Evolutionary conservation across 139 green algal genomes (phyloP).

Genomic region (Raphidocelis subcapitata): DNA sequence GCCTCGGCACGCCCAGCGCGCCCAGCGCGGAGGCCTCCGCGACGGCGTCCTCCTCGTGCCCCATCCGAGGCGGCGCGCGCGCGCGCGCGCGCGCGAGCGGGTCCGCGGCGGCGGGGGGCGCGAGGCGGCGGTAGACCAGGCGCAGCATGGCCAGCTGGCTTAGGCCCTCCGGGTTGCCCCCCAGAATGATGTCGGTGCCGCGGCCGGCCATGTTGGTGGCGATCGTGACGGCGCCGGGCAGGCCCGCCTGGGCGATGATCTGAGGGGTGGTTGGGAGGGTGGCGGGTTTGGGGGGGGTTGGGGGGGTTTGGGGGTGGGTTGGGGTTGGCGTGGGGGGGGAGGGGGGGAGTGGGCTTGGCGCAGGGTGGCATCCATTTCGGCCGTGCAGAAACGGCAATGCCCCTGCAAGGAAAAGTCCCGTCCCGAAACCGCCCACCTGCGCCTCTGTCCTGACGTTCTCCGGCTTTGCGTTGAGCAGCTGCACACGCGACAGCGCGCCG

Average conservation of each 20-base stretch:
- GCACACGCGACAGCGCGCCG: slow-evolving; percentile 1
- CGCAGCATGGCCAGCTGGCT: slow-evolving; percentile 41
- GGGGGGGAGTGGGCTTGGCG: too few species aligned
- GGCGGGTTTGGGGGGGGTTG: too few species aligned
- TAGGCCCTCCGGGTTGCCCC: slow-evolving; percentile 83
- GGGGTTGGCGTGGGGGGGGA: too few species aligned
- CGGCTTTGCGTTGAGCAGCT: slow-evolving; percentile 65
- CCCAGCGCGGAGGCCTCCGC: slow-evolving; percentile 2
- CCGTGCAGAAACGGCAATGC: too few species aligned
- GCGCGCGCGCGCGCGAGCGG: too few species aligned
- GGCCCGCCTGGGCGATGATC: slow-evolving; percentile 86
- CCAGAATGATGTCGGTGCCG: slow-evolving; percentile 98
- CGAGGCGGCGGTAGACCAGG: slow-evolving; percentile 38
- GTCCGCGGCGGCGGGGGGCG: too few species aligned
- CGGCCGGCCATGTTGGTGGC: slow-evolving; percentile 98
- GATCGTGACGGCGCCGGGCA: slow-evolving; percentile 90
- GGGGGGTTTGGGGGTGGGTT: too few species aligned
- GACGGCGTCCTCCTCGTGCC: slow-evolving; percentile 1
- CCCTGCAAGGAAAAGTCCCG: too few species aligned
- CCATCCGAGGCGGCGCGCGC: not conserved
- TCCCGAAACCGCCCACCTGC: slow-evolving; percentile 55
- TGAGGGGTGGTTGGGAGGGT: slow-evolving; percentile 24
- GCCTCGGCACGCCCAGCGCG: slow-evolving; percentile 19
- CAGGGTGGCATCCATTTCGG: too few species aligned
- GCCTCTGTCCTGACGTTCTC: slow-evolving; percentile 75